Evolutionary conservation across 179 eudicot genomes (phyloP).

Genomic region (Heliamphora pulchella): DNA sequence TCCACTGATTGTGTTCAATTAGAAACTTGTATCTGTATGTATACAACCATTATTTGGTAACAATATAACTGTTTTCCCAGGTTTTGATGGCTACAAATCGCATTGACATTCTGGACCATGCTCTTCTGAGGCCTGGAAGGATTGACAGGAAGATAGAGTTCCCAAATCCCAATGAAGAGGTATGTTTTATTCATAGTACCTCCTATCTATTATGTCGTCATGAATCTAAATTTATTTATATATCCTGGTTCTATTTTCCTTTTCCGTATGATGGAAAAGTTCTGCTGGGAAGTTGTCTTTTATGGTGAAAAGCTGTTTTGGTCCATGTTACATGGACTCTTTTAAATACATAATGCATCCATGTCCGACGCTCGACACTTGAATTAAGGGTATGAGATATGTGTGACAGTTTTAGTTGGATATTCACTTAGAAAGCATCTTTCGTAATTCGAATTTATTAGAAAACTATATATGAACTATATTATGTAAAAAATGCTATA

Average conservation of each 20-base stretch:
- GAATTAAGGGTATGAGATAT: too few relatives aligned
- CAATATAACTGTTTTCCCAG: conserved; percentile 25
- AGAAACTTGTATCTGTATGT: background rate
- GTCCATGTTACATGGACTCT: too few relatives aligned
- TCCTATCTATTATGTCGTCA: conserved; percentile 1
- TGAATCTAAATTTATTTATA: background rate
- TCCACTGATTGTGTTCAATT: background rate
- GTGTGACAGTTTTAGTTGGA: too few relatives aligned
- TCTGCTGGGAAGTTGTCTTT: background rate
- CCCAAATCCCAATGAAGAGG: conserved; percentile 89
- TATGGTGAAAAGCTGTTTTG: background rate
- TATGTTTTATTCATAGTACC: conserved; percentile 17
- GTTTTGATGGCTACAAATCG: conserved; percentile 94
- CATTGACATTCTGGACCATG: conserved; percentile 84
- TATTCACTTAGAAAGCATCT: too few relatives aligned
- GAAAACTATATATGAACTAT: too few relatives aligned
- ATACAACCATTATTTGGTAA: background rate
- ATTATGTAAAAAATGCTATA: too few relatives aligned
- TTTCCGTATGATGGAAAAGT: background rate
- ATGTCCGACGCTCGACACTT: too few relatives aligned
- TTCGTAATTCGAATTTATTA: too few relatives aligned
- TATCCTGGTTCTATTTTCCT: background rate
- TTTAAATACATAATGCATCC: too few relatives aligned
- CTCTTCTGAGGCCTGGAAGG: conserved; percentile 95
- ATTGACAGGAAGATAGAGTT: conserved; percentile 94